A percentile compares a stretch with the other conserved stretches of the same genome.
These are phyloP conservation scores for Neurospora terricola DNA, from an alignment of 495 filamentous ascomycete genomes.

Conservation along the genomic window DNA sequence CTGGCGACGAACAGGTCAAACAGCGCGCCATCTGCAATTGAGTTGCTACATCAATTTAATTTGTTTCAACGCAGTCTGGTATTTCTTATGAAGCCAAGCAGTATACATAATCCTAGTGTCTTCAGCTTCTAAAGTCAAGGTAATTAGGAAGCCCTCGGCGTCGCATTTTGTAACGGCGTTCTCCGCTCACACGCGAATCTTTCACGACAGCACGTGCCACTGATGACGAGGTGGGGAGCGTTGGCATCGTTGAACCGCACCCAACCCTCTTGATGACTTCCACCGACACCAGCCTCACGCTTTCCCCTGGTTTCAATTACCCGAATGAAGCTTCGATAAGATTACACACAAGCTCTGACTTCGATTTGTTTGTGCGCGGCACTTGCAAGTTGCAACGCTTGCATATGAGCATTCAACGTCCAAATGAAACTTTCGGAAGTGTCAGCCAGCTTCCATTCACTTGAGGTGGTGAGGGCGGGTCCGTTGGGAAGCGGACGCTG, in stretches of 20 bases:
- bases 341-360: background rate
- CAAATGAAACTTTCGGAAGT: background rate
- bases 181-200: background rate
- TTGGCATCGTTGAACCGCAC: background rate
- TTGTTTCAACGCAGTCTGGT: background rate
- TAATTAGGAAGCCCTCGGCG: background rate
- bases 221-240: background rate
- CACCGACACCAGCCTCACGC: background rate
- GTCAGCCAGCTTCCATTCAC: background rate
- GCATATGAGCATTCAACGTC: background rate
- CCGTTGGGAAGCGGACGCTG: background rate
- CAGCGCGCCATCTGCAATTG: background rate
- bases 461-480: background rate
- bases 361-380: background rate
- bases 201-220: background rate
- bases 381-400: background rate
- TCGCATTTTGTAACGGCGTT: background rate
- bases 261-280: background rate
- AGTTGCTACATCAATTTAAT: background rate
- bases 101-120: background rate
- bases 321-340: background rate
- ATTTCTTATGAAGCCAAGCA: background rate
- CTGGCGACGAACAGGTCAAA: background rate
- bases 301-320: background rate
- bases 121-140: background rate